Evolutionary conservation across 2,329 filamentous ascomycete genomes (phyloP), one percentile per base, ranked within the genome.

Genomic region (Aspergillus melleus): DNA sequence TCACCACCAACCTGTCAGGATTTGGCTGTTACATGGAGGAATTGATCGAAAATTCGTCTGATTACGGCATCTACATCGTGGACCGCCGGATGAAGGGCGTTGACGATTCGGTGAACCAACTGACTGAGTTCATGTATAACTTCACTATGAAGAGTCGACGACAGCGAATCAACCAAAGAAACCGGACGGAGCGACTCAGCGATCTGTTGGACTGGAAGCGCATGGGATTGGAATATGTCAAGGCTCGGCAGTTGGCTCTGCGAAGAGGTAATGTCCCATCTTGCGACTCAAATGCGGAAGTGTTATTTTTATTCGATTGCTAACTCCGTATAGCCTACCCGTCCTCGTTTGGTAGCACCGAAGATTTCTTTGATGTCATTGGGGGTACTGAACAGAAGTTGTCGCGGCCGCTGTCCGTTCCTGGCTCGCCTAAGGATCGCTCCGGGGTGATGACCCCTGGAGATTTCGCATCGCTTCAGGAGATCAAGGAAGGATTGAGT

Each of bases 21-120:
- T 99, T 99, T 72, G 95, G 95, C 53, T 98, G 95, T 79, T 98
- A 99, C 78, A 99, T 99, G 95, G 95, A 99, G 77, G 95, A 98
- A 78, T 81, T 98, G 67, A 98, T 99, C 66, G 94, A 98, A 79
- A 98, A 98, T 78, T 96, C 94, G 46, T 90, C 90, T 65, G 95
- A 99, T 77, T 98, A 99, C 73, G 95, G 95, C 66, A 98, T 99
- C 78, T 98, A 98, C 82, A 98, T 99, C 76, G 93, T 99, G 50
- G 95, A 99, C 75, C 90, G 95, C 58, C 88, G 95, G 52, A 90
- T 87, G 80, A 98, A 98, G 85, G 94, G 93, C 29, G 90, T 99
- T 1, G 95, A 99, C 72, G 95, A 98, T 76, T 96, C 92, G 9
- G 93, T 98, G 74, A 97, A 98, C 79, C 92, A 98, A 79, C 86